Conservation (phyloP, 352 stramenopile genomes). For the Phytophthora citricola region DNA sequence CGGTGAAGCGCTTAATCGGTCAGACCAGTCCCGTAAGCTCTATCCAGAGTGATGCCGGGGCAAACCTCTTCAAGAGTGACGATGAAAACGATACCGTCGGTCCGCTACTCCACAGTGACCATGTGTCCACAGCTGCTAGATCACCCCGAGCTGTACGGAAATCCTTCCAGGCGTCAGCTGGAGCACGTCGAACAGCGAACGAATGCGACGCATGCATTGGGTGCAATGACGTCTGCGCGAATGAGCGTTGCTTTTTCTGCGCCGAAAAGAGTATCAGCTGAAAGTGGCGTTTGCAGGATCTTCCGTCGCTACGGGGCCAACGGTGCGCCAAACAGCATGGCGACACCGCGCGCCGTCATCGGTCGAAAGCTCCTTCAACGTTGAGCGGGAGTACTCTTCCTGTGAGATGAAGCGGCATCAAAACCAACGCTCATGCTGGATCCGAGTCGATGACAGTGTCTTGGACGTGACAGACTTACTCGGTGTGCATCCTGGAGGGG, state of each 20-base stretch:
- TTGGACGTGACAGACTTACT: constrained; percentile 94
- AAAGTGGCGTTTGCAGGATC: constrained; percentile 52
- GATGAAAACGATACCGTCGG: constrained; percentile 24
- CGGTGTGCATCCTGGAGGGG: constrained; percentile 86
- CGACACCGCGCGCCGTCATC: constrained; percentile 36
- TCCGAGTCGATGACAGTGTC: constrained; percentile 86
- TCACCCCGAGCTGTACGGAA: constrained; percentile 25
- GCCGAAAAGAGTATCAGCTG: constrained; percentile 77
- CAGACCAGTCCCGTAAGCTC: constrained; percentile 23
- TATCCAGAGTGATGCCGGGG: constrained; percentile 7
- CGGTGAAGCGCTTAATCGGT: constrained; percentile 16
- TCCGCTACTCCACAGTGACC: constrained; percentile 21
- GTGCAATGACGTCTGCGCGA: constrained; percentile 80
- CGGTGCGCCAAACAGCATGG: constrained; percentile 30
- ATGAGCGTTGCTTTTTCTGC: constrained; percentile 73
- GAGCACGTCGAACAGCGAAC: constrained; percentile 40
- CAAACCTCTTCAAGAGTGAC: constrained; percentile 17
- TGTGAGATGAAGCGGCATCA: constrained; percentile 91
- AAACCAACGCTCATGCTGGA: constrained; percentile 87
- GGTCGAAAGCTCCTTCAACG: constrained; percentile 37
- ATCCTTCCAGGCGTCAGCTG: constrained; percentile 30
- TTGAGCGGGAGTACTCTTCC: constrained; percentile 81
- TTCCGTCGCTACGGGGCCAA: constrained; percentile 26
- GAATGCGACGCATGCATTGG: constrained; percentile 78
- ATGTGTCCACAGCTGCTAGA: constrained; percentile 10